Conservation (phyloP, 2,329 filamentous ascomycete genomes). For the Samsoniella hepiali region DNA sequence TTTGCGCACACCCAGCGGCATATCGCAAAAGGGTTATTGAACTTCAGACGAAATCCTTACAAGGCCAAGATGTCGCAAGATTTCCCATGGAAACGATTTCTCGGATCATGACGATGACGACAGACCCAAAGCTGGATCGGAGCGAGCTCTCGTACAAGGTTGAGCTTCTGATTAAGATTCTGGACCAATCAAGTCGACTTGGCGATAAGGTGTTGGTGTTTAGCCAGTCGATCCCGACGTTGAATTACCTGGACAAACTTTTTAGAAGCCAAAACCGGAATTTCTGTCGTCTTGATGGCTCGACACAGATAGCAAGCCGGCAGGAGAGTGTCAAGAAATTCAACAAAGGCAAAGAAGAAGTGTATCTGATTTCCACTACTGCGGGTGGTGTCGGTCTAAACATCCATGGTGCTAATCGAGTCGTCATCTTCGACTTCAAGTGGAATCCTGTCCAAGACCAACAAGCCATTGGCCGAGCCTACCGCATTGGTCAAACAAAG, state of each 20-base stretch:
- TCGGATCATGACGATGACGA: constrained; percentile 36
- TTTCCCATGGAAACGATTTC: constrained; percentile 30
- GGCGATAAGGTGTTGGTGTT: constrained; percentile 80
- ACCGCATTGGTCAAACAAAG: constrained; percentile 79
- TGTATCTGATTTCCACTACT: constrained; percentile 79
- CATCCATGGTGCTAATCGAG: constrained; percentile 76
- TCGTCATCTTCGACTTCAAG: constrained; percentile 79
- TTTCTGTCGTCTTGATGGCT: constrained; percentile 65
- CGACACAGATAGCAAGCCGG: constrained; percentile 52
- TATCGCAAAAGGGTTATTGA: constrained; percentile 37
- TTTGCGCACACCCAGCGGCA: constrained; percentile 52
- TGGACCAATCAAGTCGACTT: constrained; percentile 58
- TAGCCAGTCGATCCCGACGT: constrained; percentile 65
- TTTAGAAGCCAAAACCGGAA: constrained; percentile 49
- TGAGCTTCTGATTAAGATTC: constrained; percentile 62
- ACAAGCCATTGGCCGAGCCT: constrained; percentile 82
- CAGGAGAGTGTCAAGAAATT: constrained; percentile 66
- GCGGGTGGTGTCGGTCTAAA: constrained; percentile 84
- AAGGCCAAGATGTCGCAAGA: constrained; percentile 17
- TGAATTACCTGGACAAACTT: constrained; percentile 64
- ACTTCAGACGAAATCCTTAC: constrained; percentile 16
- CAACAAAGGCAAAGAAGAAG: constrained; percentile 53
- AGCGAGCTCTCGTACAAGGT: constrained; percentile 65
- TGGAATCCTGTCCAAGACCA: constrained; percentile 81
- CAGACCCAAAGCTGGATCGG: constrained; percentile 40